Evolutionary conservation across 2,329 filamentous ascomycete species (phyloP), one percentile per base, ranked within the genome.

Genomic region (Penicillium concentricum): DNA sequence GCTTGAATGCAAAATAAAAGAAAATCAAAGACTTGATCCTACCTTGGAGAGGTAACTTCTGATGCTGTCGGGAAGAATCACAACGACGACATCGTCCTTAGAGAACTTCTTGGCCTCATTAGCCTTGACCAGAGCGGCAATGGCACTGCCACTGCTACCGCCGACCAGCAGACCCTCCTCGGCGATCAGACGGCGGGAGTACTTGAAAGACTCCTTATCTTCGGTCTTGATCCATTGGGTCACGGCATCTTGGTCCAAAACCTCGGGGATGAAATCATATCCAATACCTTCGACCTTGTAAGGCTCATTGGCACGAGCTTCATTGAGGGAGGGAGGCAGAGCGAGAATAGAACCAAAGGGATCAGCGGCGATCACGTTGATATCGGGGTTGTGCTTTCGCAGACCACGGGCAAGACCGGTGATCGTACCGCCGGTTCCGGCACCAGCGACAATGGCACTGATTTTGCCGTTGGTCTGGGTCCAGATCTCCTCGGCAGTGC

Each of bases 251-350:
- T 88, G 91, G 64, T 94, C 87, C 54, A 99, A 81, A 5, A 99
- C 95, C 24, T 97, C 91, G 7, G 95, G 94, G 58, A 99, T 89
- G 74, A 99, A 99, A 74, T 99, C 94, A 74, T 99, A 99, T 20
- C 94, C 94, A 68, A 99, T 99, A 42, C 94, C 94, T 79, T 99
- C 94, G 0, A 99, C 94, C 79, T 99, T 97, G 81, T 99, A 99
- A 1, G 87, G 81, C 74, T 91, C 87, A 70, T 97, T 93, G 59
- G 84, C 83, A 71, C 87, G 85, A 62, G 90, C 88, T 46, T 90
- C 81, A 74, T 99, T 99, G 65, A 99, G 79, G 6, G 75, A 69
- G 64, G 89, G 85, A 2, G 94, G 94, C 32, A 96, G 70, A 10
- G 94, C 94, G 47, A 99, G 82, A 65, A 97, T 92, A 57, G 91